A percentile compares a stretch with the other conserved stretches of the same genome.
Conservation (phyloP, 345 rosid genomes). For the Populus alba region DNA sequence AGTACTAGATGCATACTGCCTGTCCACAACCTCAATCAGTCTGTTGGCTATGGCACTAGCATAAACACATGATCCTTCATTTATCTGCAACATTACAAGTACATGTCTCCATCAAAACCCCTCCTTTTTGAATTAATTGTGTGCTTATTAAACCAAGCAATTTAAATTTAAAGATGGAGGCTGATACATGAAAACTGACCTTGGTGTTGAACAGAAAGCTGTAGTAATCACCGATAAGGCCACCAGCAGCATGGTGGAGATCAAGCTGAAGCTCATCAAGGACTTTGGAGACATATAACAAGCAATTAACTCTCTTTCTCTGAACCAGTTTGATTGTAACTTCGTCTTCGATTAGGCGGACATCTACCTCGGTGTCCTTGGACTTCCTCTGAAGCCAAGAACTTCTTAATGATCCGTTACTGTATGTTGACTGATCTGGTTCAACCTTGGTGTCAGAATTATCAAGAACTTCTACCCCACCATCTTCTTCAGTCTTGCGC, state of each 20-base stretch:
- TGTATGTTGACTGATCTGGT: slow-evolving; percentile 46
- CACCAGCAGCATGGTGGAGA: slow-evolving; percentile 85
- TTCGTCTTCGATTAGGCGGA: slow-evolving; percentile 77
- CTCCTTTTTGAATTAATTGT: background rate
- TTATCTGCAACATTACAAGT: slow-evolving; percentile 18
- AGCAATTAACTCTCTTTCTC: slow-evolving; percentile 73
- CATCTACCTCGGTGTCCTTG: slow-evolving; percentile 78
- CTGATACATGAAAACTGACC: slow-evolving; percentile 33
- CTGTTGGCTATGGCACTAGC: slow-evolving; percentile 34
- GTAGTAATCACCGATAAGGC: slow-evolving; percentile 74
- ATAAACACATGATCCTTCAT: slow-evolving; percentile 29
- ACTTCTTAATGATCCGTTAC: slow-evolving; percentile 51
- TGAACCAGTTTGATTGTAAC: slow-evolving; percentile 81
- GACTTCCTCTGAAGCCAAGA: slow-evolving; percentile 93
- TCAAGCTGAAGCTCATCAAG: slow-evolving; percentile 79
- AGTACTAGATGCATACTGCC: slow-evolving; percentile 16
- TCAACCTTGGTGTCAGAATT: slow-evolving; percentile 39
- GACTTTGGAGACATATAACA: slow-evolving; percentile 67
- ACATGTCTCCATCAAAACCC: background rate
- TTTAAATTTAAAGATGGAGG: background rate
- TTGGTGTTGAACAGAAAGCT: slow-evolving; percentile 80
- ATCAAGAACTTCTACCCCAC: slow-evolving; percentile 38
- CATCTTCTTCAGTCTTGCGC: slow-evolving; percentile 41
- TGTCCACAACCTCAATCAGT: slow-evolving; percentile 31
- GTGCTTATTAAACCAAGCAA: no score